Base-by-base conservation (phyloP, 2,329 filamentous ascomycete genomes). In the Penicillium sp. region DNA sequence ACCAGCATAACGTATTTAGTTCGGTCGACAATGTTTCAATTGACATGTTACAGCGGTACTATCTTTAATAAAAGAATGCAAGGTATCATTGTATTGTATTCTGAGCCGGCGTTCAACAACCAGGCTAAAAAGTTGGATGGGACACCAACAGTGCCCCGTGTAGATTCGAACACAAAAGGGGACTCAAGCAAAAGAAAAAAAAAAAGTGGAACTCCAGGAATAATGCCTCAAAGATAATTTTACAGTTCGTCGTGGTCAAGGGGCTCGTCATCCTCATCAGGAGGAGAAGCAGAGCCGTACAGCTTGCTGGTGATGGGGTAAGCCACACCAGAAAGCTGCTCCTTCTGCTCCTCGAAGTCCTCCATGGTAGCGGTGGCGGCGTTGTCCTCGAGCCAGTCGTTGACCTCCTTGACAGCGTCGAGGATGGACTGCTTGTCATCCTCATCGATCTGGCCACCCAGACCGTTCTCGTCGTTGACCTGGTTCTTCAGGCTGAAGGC, bases 241-340 rank as follows among this genome's bases (percentile, higher is more conserved):
- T 90, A 93, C 81, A 93, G 80, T 83, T 93, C 90, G 73, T 93
- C 90, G 78, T 93, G 90, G 59, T 75, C 78, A 66, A 78, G 75
- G 62, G 86, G 85, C 77, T 87, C 89, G 66, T 92, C 89, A 66
- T 91, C 89, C 61, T 87, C 89, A 62, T 80, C 83, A 4, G 82
- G 81, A 59, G 82, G 86, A 71, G 83, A 84, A 69, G 85, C 86
- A 71, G 65, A 67, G 83, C 82, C 81, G 83, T 97, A 97, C 73
- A 97, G 85, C 87, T 99, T 99, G 83, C 91, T 96, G 70, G 94
- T 99, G 81, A 99, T 99, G 68, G 94, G 94, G 83, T 97, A 97
- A 54, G 94, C 94, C 65, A 97, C 90, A 78, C 90, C 89, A 71
- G 90, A 96, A 68, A 99, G 86, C 86, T 97, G 97, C 89, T 99